Evolutionary conservation across 139 green algal genomes (phyloP).

Genomic region (Auxenochlorella pyrenoidosa): DNA sequence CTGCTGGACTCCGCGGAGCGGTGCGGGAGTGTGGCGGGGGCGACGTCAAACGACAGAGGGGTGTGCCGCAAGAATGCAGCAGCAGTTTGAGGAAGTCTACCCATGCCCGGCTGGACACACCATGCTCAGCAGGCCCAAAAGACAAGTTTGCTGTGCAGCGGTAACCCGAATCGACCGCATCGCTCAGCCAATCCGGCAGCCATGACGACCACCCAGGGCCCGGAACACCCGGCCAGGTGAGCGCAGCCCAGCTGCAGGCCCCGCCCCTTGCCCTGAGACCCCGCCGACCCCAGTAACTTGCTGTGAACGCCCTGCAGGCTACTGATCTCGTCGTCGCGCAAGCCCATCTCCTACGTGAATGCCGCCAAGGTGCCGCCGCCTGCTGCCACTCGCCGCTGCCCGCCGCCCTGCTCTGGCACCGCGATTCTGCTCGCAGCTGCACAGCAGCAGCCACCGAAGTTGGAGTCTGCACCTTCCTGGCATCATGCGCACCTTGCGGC

Average conservation of each 20-base stretch:
- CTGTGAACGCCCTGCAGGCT: conserved; percentile 53
- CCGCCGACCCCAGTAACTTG: neutral
- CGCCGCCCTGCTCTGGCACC: neutral
- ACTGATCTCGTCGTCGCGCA: conserved; percentile 75
- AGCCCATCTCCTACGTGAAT: conserved; percentile 83
- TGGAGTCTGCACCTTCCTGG: too few species aligned
- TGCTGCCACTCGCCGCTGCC: neutral
- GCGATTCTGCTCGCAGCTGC: neutral
- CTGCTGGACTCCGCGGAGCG: neutral
- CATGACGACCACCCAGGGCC: conserved; percentile 12
- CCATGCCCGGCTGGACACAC: neutral
- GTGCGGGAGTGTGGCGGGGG: too few species aligned
- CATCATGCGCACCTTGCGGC: neutral
- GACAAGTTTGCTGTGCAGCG: neutral
- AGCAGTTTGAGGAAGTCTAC: neutral
- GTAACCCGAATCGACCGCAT: neutral
- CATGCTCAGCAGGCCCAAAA: too few species aligned
- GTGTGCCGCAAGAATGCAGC: too few species aligned
- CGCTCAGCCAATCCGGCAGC: neutral
- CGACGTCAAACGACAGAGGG: too few species aligned
- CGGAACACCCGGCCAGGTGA: conserved; percentile 28
- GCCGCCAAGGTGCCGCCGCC: conserved; percentile 30
- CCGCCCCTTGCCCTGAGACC: neutral
- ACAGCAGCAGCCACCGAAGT: too few species aligned
- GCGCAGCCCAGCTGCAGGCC: neutral